Evolutionary conservation across 768 basidiomycete genomes (phyloP), one percentile per base, ranked within the genome.

Genomic region (Boletus vermiculosoides): DNA sequence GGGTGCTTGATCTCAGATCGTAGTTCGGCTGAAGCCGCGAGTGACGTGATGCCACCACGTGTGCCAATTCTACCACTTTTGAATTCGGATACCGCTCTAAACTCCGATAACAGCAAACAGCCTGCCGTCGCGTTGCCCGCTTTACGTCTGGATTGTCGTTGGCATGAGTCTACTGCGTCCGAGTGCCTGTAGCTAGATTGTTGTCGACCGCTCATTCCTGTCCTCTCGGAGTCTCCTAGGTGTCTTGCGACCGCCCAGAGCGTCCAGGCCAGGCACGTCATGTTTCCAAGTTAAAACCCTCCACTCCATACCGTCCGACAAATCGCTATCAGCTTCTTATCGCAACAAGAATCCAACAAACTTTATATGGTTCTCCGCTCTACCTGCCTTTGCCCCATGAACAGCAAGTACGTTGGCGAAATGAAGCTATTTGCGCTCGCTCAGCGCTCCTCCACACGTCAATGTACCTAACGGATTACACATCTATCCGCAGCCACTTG

Each of bases 391-490:
- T 46, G 22, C 28, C 33, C 54, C 59, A 48, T 22, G 44, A 54
- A 37, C 40, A 61, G 59, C 34, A 64, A 48, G 33, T 37, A 49
- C 40, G 13, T 59, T 61, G 52, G 56, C 70, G 66, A 63, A 70
- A 72, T 64, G 66, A 64, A 66, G 13, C 31, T 13, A 58, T 63
- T 54, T 64, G 57, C 53, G 53, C 51, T 52, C 39, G 23, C 50
- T 53, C 59, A 28, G 49, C 41, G 33, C 18, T 46, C 54, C 47
- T 50, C 36, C 42, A 65, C 56, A 46, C 62, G 63, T 62, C 61
- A 64, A 65, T 67, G 62, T 60, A 62, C 58, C 57, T n/a, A 62
- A 68, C 71, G 37, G 57, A 63, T 71, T 66, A 72, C 61, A 61
- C 57, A 71, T 54, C 48, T 36, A 13, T 46, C 49, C 62, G 45